phyloP scores from a whole-genome alignment of 495 filamentous ascomycete species.

The Podospora comata region DNA sequence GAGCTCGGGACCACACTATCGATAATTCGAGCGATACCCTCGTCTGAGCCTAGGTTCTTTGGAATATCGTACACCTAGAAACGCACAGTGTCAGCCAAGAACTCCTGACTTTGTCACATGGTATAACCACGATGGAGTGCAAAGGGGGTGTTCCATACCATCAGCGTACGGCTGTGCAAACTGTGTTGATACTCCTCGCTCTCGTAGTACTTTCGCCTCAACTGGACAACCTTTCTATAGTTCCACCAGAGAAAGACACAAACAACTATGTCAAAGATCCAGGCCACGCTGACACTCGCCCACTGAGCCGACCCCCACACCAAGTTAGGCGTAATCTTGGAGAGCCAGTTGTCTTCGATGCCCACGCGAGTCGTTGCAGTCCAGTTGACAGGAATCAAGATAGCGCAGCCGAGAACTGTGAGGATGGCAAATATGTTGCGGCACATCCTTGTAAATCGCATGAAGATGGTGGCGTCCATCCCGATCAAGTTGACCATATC shows the following conservation, averaged over 20 bases:
- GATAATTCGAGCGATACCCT: slow-evolving; percentile 77
- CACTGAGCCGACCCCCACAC: slow-evolving; percentile 61
- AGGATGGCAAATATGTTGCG: slow-evolving; percentile 80
- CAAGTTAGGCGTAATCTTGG: slow-evolving; percentile 53
- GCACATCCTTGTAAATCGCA: slow-evolving; percentile 87
- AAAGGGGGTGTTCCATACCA: slow-evolving; percentile 50
- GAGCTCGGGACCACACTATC: slow-evolving; percentile 71
- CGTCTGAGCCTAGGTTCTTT: slow-evolving; percentile 66
- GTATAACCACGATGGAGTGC: not conserved
- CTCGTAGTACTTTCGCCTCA: slow-evolving; percentile 78
- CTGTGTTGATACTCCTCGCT: slow-evolving; percentile 86
- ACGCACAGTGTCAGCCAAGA: not conserved
- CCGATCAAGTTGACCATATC: slow-evolving; percentile 75
- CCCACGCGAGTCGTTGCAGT: slow-evolving; percentile 37
- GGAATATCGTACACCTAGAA: slow-evolving; percentile 80
- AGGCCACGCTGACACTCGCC: slow-evolving; percentile 80
- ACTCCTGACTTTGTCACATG: slow-evolving; percentile 2
- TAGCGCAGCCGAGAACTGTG: slow-evolving; percentile 66
- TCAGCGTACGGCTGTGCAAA: slow-evolving; percentile 83
- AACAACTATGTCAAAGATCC: slow-evolving; percentile 71
- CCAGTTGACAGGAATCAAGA: slow-evolving; percentile 84
- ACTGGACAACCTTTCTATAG: slow-evolving; percentile 65
- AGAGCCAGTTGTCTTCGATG: slow-evolving; percentile 50
- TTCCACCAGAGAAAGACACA: slow-evolving; percentile 86
- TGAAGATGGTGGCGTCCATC: slow-evolving; percentile 85